phyloP scores from a whole-genome alignment of 1,284 basidiomycete species.

The Hypsizygus ulmarius region DNA sequence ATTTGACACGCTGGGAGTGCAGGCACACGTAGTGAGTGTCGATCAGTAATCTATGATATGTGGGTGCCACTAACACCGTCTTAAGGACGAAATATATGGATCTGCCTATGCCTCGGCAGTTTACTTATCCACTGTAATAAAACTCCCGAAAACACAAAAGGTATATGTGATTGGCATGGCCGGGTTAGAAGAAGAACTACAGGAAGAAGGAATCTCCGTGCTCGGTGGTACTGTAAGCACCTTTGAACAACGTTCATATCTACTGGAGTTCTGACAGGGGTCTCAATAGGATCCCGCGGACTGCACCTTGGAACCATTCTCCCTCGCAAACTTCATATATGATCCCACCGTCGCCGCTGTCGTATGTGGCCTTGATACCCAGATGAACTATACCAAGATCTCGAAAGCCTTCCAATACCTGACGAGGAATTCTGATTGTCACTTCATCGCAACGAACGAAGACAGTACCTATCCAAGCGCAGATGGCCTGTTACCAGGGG shows the following conservation, averaged over 20 bases:
- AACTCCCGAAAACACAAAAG: slow-evolving; percentile 88
- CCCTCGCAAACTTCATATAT: slow-evolving; percentile 65
- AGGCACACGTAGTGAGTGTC: slow-evolving; percentile 75
- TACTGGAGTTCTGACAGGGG: slow-evolving; percentile 1
- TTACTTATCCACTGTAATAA: slow-evolving; percentile 87
- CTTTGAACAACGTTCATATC: neutral
- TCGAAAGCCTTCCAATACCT: slow-evolving; percentile 94
- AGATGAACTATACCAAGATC: slow-evolving; percentile 89
- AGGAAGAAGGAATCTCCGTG: slow-evolving; percentile 76
- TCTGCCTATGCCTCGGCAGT: slow-evolving; percentile 94
- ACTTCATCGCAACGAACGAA: slow-evolving; percentile 91
- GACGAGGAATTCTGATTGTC: slow-evolving; percentile 71
- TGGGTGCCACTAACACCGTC: slow-evolving; percentile 7
- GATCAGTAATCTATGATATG: slow-evolving; percentile 10
- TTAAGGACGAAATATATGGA: slow-evolving; percentile 91
- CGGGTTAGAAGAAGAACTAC: slow-evolving; percentile 92
- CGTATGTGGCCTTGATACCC: slow-evolving; percentile 81
- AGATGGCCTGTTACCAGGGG: slow-evolving; percentile 81
- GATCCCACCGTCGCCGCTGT: slow-evolving; percentile 88
- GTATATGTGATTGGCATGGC: slow-evolving; percentile 95
- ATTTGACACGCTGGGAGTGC: slow-evolving; percentile 86
- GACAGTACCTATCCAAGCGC: slow-evolving; percentile 88
- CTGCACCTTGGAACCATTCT: slow-evolving; percentile 71
- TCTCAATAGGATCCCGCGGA: slow-evolving; percentile 74
- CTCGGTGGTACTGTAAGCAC: slow-evolving; percentile 82